Percentiles rank a stretch among this genome's conserved stretches.
Evolutionary conservation across 2,329 filamentous ascomycete genomes (phyloP).

Genomic region (Metarhizium robertsii): DNA sequence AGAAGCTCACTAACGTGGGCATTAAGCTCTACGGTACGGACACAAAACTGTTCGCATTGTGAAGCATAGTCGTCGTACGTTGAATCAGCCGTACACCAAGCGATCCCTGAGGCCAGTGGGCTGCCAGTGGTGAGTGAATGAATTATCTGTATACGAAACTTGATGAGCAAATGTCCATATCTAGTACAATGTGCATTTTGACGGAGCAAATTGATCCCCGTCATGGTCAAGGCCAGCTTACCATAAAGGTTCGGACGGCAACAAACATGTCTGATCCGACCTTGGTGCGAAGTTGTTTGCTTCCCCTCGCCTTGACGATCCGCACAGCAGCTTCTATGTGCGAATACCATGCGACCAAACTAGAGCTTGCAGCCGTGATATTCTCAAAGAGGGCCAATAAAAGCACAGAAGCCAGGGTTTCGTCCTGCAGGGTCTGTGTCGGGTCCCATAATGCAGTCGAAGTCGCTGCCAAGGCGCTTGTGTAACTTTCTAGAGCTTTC

Average conservation of each 20-base stretch:
- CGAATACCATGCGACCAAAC: neutral
- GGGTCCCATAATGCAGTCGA: neutral
- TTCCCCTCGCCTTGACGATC: neutral
- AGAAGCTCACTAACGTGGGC: neutral
- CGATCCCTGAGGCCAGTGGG: neutral
- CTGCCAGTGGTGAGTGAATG: neutral
- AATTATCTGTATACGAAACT: neutral
- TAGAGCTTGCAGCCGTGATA: neutral
- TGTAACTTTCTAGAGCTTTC: neutral
- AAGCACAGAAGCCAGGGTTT: neutral
- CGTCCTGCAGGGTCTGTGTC: neutral
- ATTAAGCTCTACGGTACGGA: neutral
- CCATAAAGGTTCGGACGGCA: neutral
- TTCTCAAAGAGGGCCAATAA: slow-evolving; percentile 1
- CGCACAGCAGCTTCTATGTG: neutral
- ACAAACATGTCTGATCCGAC: neutral
- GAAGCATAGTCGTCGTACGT: neutral
- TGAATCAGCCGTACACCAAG: neutral
- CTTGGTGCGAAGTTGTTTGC: neutral
- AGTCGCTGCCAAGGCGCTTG: neutral
- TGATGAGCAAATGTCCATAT: neutral
- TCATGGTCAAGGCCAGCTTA: neutral
- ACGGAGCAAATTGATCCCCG: neutral
- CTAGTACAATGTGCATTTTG: neutral
- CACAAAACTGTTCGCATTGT: neutral